A percentile compares a stretch with the other conserved stretches of the same genome.
These are phyloP conservation scores for Purshia tridentata DNA, from an alignment of 306 rosid species.

Conservation along the genomic window DNA sequence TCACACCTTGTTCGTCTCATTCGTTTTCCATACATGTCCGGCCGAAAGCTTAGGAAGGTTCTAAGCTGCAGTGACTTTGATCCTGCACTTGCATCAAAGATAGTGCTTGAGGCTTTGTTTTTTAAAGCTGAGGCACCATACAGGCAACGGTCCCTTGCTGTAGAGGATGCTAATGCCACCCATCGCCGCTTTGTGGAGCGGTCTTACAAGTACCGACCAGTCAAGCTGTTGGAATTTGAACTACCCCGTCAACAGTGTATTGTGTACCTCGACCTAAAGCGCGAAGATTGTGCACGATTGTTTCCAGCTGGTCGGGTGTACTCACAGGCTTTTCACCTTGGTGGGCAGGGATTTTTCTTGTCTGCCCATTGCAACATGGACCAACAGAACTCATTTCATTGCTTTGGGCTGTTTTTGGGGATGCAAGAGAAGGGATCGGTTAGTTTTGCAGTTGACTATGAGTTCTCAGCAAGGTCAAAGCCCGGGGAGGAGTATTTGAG, in stretches of 20 bases:
- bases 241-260: constrained; percentile 35
- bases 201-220: constrained; percentile 39
- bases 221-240: constrained; percentile 46
- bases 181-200: constrained; percentile 42
- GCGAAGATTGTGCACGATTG: constrained; percentile 36
- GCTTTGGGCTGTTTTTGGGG: constrained; percentile 45
- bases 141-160: constrained; percentile 31
- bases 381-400: constrained; percentile 38
- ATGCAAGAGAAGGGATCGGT: constrained; percentile 40
- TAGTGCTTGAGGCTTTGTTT: constrained; percentile 51
- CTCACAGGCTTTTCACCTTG: constrained; percentile 40
- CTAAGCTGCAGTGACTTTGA: constrained; percentile 41
- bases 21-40: constrained; percentile 51
- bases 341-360: constrained; percentile 43
- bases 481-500: constrained; percentile 32
- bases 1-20: constrained; percentile 39
- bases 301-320: constrained; percentile 41
- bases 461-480: constrained; percentile 43
- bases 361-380: constrained; percentile 54
- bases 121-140: constrained; percentile 46
- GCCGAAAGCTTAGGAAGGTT: constrained; percentile 47
- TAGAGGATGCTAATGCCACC: constrained; percentile 19
- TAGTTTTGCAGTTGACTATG: constrained; percentile 37
- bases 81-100: constrained; percentile 38
- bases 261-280: constrained; percentile 47